Base-by-base conservation (phyloP, 768 basidiomycete species). In the Tylopilus sp. region DNA sequence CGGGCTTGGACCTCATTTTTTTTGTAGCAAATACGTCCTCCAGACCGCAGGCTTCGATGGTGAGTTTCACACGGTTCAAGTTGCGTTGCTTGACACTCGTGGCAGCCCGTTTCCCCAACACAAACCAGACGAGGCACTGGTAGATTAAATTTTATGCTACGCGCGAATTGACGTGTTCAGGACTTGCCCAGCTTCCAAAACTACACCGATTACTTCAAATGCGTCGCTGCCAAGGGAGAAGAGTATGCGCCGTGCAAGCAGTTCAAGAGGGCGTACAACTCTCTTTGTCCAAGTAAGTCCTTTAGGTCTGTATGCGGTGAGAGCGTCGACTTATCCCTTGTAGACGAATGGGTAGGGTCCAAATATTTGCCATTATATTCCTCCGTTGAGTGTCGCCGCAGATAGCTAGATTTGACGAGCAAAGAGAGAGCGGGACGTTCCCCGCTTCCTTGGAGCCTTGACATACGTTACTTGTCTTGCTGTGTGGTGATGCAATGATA, bases 191-290 rank as follows among this genome's bases (percentile, higher is more conserved):
- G 89, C 75, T 89, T 84, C 83, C 92, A 96, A 76, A 94, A 96
- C 78, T 98, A 95, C 72, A 88, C 89, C 56, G 97, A 99, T 75
- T 98, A 97, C 80, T 93, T 95, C 85, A 96, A 96, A 73, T 99
- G 97, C 73, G 75, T 98, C 63, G 73, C 89, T 63, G 95, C 95
- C 63, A 98, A 97, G 77, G 97, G 97, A 61, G 97, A 99, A 62
- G 97, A 98, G 54, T 98, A 86, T 70, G 85, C 87, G n/a, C 94
- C 97, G 2, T 98, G 97, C 87, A 93, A 93, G 77, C 95, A 97
- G 73, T 99, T 99, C 85, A 90, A 89, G 78, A 83, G 85, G 71
- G 91, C 91, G 26, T 99, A 93, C 80, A 82, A 92, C 78, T 93
- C 95, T 37, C 84, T 98, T 54, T 99, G 97, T 76, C 97, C 97